These are phyloP conservation scores for Crucihimalaya himalaica DNA, from an alignment of 345 rosid species.

Conservation along the genomic window DNA sequence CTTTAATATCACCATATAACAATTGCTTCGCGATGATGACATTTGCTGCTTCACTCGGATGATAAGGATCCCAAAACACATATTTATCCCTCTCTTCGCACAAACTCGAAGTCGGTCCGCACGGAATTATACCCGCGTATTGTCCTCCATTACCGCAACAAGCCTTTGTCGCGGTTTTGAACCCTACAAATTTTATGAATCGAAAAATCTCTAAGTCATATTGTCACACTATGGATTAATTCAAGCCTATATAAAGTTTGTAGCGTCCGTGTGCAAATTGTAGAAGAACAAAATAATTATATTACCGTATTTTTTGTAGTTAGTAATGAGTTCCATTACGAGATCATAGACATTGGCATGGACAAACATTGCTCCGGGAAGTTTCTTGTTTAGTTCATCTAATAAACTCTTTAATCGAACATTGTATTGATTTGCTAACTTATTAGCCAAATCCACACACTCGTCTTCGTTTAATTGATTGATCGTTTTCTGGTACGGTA, in stretches of 20 bases:
- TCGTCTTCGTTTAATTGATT: slow-evolving; percentile 47
- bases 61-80: slow-evolving; percentile 53
- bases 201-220: slow-evolving; percentile 39
- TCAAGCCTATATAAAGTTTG: slow-evolving; percentile 28
- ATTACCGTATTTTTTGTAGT: slow-evolving; percentile 57
- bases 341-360: slow-evolving; percentile 61
- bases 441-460: slow-evolving; percentile 57
- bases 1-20: slow-evolving; percentile 43
- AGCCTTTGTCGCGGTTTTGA: slow-evolving; percentile 37
- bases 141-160: slow-evolving; percentile 58
- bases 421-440: slow-evolving; percentile 66
- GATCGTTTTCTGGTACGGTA: slow-evolving; percentile 65
- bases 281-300: neutral
- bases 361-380: slow-evolving; percentile 51
- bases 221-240: slow-evolving; percentile 28
- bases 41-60: slow-evolving; percentile 46
- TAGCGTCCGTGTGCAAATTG: neutral
- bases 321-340: slow-evolving; percentile 56
- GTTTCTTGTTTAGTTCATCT: slow-evolving; percentile 44
- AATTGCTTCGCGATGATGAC: slow-evolving; percentile 39
- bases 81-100: slow-evolving; percentile 44
- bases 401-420: slow-evolving; percentile 46
- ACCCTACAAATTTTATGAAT: slow-evolving; percentile 28
- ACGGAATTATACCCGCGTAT: slow-evolving; percentile 65
- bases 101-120: slow-evolving; percentile 36